These are phyloP conservation scores for Raphanus raphanistrum DNA, from an alignment of 345 rosid genomes.

Conservation along the genomic window DNA sequence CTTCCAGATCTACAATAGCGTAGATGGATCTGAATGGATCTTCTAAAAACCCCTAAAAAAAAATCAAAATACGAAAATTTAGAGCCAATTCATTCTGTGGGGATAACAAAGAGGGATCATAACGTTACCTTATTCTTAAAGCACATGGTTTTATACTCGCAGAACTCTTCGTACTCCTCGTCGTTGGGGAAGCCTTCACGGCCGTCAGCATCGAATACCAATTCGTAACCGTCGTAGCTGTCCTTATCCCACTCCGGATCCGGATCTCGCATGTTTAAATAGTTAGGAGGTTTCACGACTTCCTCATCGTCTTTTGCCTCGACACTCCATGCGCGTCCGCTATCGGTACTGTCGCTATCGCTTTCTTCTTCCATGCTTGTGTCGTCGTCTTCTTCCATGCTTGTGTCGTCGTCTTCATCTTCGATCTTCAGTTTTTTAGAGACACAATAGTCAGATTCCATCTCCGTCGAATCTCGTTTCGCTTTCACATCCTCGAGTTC, in stretches of 20 bases:
- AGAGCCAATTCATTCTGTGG: neutral
- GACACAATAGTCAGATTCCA: neutral
- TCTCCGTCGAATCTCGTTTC: neutral
- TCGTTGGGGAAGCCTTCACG: neutral
- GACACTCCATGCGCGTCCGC: neutral
- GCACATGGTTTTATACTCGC: neutral
- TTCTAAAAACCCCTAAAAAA: neutral
- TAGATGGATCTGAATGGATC: neutral
- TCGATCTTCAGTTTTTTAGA: neutral
- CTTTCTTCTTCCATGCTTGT: neutral
- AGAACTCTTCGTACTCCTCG: neutral
- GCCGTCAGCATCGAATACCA: neutral
- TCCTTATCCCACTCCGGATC: slow-evolving; percentile 22
- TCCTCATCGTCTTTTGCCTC: neutral
- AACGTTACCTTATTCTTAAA: neutral
- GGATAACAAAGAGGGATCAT: neutral
- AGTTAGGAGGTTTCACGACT: neutral
- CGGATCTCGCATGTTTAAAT: neutral
- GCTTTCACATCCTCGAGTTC: neutral
- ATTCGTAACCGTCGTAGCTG: slow-evolving; percentile 3
- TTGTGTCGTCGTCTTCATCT: neutral
- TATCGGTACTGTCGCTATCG: neutral
- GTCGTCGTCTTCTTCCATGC: neutral
- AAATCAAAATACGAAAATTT: neutral
- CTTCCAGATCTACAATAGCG: neutral